Evolutionary conservation across 2,329 filamentous ascomycete species (phyloP), one percentile per base, ranked within the genome.

Genomic region (Ophiosphaerella narmari): DNA sequence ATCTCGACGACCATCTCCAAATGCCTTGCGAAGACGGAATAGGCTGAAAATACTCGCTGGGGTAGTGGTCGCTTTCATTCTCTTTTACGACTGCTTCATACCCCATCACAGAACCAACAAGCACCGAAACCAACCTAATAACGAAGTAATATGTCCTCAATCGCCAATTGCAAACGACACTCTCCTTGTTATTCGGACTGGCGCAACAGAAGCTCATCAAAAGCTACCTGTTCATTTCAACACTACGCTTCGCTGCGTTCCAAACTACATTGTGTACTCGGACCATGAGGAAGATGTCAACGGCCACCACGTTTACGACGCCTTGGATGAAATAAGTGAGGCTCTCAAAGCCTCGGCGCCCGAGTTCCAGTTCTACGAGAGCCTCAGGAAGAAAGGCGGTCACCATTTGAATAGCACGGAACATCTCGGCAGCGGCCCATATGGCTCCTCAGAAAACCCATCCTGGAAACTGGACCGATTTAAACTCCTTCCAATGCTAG

Each of bases 161-260:
- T 68, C 70, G 33, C 57, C 66, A 24, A 57, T 72, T 12, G 66
- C 67, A 45, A 77, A 83, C 14, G 80, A 85, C 60, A 68, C 85
- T 11, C 75, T 85, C 21, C 77, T 86, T 5, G 74, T 84, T n/a
- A 73, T 86, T 54, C 81, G 82, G 53, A 86, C 83, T 1, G 83
- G 83, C 36, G 82, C 82, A 13, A 84, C 82, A 13, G 83, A 86
- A 65, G 77, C 81, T 16, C 74, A 75, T 38, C 77, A 81, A 42
- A 85, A 84, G 62, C 73, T 86, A 8, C 82, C 83, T 2, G 73
- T 80, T 11, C 82, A 85, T 66, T 78, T 84, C 58, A 67, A 75
- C 48, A 84, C 82, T 0, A 84, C 81, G 1, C 71, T 86, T 36
- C 75, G 75, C 62, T 86, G 83, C 66, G 75, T 82, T 49, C 79